Evolutionary conservation across 768 basidiomycete genomes (phyloP), one percentile per base, ranked within the genome.

Genomic region (Naganishia antarctica): DNA sequence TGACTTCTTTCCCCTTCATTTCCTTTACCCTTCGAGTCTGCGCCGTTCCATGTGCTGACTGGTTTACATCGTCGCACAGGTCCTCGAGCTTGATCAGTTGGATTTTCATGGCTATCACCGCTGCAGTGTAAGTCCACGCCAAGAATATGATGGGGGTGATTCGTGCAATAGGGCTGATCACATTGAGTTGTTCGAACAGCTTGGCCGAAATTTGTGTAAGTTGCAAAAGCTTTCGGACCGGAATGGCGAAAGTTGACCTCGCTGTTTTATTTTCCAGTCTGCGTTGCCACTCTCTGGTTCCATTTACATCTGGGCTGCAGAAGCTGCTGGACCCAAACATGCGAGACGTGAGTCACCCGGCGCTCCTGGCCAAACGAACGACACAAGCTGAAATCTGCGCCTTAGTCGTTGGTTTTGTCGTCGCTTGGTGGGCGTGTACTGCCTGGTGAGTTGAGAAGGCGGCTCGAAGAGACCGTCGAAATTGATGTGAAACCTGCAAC

Each of bases 231-330:
- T 60, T 28, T 23, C n/a, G 47, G 15, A 6, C 44, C 16, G n/a
- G n/a, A n/a, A n/a, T 13, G 26, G 88, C 89, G 4, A 76, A 13
- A 2, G 34, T 4, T 46, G 11, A 21, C 15, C 41, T n/a, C 1
- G 16, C 37, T 7, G 37, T 40, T 16, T 8, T 40, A n/a, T 16
- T 16, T 7, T 40, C 37, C n/a, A 63, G 48, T 53, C 60, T 25
- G 50, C 61, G 16, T 34, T 66, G n/a, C 60, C 51, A 15, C 61
- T 91, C 53, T 89, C 88, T 62, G 91, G 91, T 2, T 92, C 90
- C 8, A 93, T 96, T 75, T 94, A 93, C 76, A 86, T 91, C 51
- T 94, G 91, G 91, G 89, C 90, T 0, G 91, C 90, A 18, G 91
- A 91, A 73, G 90, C 90, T 71, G 91, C 90, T 4, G 91, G 91